Evolutionary conservation across 2,329 filamentous ascomycete species (phyloP).

Genomic region (Fusarium mundagurra): DNA sequence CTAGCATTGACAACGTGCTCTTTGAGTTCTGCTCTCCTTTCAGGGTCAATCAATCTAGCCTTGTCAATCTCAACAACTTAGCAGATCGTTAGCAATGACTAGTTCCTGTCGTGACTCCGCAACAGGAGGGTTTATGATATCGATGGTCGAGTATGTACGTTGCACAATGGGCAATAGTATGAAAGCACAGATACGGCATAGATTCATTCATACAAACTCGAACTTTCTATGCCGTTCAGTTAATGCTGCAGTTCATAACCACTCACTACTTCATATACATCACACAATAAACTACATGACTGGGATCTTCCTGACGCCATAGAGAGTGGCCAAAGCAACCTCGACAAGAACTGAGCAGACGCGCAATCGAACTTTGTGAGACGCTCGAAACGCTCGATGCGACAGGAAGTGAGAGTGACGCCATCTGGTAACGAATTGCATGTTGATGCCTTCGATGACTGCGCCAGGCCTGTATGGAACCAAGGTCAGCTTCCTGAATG

Average conservation of each 20-base stretch:
- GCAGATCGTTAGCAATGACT: background rate
- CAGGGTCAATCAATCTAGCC: conserved; percentile 14
- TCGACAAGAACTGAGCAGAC: conserved; percentile 12
- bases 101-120: background rate
- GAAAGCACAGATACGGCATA: conserved; percentile 14
- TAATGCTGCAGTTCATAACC: conserved; percentile 6
- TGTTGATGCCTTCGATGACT: conserved; percentile 21
- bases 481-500: conserved; percentile 28
- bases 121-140: background rate
- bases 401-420: conserved; percentile 39
- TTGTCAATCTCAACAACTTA: conserved; percentile 12
- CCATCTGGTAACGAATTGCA: conserved; percentile 40
- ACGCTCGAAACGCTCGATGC: conserved; percentile 33
- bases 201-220: background rate
- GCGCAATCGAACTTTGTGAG: conserved; percentile 30
- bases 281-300: conserved; percentile 22
- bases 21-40: conserved; percentile 16
- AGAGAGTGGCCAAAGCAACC: background rate
- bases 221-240: background rate
- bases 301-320: conserved; percentile 5
- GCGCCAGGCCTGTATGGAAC: conserved; percentile 15
- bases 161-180: background rate
- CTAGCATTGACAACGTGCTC: conserved; percentile 27
- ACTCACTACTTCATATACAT: conserved; percentile 7
- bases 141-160: background rate